Evolutionary conservation across 1,284 basidiomycete genomes (phyloP), one percentile per base, ranked within the genome.

Genomic region (Ganoderma multipileum): DNA sequence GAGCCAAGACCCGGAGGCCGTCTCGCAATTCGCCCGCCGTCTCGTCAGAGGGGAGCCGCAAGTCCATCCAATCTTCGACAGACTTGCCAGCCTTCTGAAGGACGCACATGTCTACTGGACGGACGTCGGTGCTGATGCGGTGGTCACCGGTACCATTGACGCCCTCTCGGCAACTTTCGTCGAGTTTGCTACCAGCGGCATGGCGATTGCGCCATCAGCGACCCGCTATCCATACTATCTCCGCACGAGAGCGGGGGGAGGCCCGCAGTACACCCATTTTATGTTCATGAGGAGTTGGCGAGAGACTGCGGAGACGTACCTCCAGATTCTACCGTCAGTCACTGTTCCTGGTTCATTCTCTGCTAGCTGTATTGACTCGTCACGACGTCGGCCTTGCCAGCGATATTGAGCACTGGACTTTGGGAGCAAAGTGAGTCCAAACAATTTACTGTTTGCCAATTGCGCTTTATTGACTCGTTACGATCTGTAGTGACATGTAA

Each of bases 261-360:
- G 69, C 0, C 68, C 72, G 7, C 69, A 71, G 44, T 73, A 68
- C 62, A 71, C 72, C 4, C 69, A 71, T 38, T 73, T 73, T 67
- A 71, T 71, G 47, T 73, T 73, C 65, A 68, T 68, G 66, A 66
- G 69, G 9, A 65, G 68, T 44, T 73, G 72, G 72, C 63, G 72
- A 2, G 69, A 71, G 44, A 71, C 50, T 14, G 67, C 68, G n/a
- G 69, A 73, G 30, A 63, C 68, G 1, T 73, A 73, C 18, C 44
- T 73, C 7, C 72, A 73, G 36, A 69, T 73, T 11, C 58, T 73
- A 9, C 72, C 72, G 72, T 73, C n/a, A 65, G 72, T 57, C 8
- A 5, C 18, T 3, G 33, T 9, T 20, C 28, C 18, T 12, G 12
- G 38, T 5, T 6, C 8, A 0, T 52, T 18, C 28, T 54, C 26